phyloP scores from a whole-genome alignment of 2,329 filamentous ascomycete species.

The Xylariaceae sp. region DNA sequence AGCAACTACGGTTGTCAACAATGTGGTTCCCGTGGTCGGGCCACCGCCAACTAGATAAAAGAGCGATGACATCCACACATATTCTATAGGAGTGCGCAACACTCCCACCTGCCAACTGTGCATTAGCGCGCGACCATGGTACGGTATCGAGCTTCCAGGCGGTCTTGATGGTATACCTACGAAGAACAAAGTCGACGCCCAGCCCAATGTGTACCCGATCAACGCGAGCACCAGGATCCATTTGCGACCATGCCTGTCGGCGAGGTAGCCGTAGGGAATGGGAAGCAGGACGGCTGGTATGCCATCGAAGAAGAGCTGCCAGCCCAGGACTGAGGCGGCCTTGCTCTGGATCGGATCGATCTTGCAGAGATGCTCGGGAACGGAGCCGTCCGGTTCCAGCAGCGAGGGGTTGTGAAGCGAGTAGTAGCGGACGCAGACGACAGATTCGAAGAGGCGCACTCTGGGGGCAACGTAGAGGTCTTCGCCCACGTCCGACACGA shows the following conservation, averaged over 20 bases:
- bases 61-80: no score
- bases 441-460: slow-evolving; percentile 11
- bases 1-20: no score
- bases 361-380: slow-evolving; percentile 11
- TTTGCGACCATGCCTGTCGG: slow-evolving; percentile 8
- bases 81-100: no score
- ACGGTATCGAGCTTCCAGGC: no score
- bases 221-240: slow-evolving; percentile 7
- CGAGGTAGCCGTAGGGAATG: slow-evolving; percentile 6
- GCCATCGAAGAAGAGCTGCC: slow-evolving; percentile 10
- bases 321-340: slow-evolving; percentile 8
- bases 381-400: slow-evolving; percentile 4
- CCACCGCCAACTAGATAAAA: no score
- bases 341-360: slow-evolving; percentile 8
- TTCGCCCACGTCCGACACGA: slow-evolving; percentile 6
- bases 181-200: slow-evolving; percentile 3
- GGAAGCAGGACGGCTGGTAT: slow-evolving; percentile 8
- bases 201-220: slow-evolving; percentile 4
- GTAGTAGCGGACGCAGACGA: slow-evolving; percentile 8
- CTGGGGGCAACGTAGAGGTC: slow-evolving; percentile 9
- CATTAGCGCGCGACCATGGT: no score
- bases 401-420: slow-evolving; percentile 3
- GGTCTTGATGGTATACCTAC: no score
- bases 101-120: no score
- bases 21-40: no score